Percentiles rank a stretch among this genome's conserved stretches.
Conservation (phyloP, 2,329 filamentous ascomycete species). For the Scleromitrula shiraiana region DNA sequence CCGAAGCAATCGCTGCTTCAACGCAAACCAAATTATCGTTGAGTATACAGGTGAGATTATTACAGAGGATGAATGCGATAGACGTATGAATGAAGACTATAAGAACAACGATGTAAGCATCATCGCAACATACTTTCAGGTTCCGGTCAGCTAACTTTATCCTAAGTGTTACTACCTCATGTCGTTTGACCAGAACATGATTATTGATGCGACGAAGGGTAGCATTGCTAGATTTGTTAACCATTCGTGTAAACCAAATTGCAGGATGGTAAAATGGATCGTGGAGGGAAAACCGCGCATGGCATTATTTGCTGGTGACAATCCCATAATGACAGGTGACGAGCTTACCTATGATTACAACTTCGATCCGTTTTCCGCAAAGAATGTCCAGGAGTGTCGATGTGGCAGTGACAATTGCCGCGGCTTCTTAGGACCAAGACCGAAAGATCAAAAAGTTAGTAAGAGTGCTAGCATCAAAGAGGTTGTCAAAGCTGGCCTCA, state of each 20-base stretch:
- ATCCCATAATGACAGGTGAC: conserved; percentile 86
- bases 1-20: conserved; percentile 79
- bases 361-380: conserved; percentile 60
- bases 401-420: conserved; percentile 57
- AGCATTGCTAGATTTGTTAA: conserved; percentile 98
- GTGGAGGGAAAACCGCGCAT: conserved; percentile 90
- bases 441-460: conserved; percentile 44
- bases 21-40: conserved; percentile 90
- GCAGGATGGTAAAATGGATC: conserved; percentile 96
- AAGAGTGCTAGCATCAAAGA: conserved; percentile 36
- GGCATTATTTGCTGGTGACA: conserved; percentile 89
- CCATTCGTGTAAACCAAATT: conserved; percentile 94
- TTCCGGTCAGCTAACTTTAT: conserved; percentile 15
- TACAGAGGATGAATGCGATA: conserved; percentile 86
- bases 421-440: conserved; percentile 54
- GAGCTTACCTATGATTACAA: conserved; percentile 93
- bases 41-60: conserved; percentile 98
- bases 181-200: conserved; percentile 98
- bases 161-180: conserved; percentile 90
- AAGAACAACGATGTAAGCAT: conserved; percentile 77
- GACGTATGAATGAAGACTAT: conserved; percentile 87
- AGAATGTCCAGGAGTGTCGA: conserved; percentile 60
- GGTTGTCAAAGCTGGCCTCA: conserved; percentile 32
- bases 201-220: conserved; percentile 92
- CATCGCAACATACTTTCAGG: background rate